Conservation (phyloP, 192 early-diverging fungal genomes). For the Coemansia guatemalensis region DNA sequence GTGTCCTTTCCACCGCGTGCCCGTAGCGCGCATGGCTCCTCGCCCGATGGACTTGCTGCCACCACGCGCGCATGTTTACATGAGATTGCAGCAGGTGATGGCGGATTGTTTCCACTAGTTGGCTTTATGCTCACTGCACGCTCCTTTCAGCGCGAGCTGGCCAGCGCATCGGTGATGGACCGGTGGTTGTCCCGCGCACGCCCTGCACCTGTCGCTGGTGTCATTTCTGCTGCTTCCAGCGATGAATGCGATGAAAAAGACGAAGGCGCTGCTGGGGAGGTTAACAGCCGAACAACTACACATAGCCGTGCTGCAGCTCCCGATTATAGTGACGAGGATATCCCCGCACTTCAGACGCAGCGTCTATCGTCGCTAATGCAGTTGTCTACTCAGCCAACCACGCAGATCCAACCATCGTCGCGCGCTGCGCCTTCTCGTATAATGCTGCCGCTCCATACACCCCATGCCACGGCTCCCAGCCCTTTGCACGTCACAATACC, state of each 20-base stretch:
- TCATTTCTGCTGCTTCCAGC: neutral
- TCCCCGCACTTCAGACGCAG: slow-evolving; percentile 3
- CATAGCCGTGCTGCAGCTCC: neutral
- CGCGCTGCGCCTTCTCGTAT: neutral
- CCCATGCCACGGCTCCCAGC: neutral
- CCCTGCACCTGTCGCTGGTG: neutral
- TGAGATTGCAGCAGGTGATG: slow-evolving; percentile 10
- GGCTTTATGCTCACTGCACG: slow-evolving; percentile 34
- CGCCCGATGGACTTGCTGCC: slow-evolving; percentile 27
- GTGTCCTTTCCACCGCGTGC: slow-evolving; percentile 36
- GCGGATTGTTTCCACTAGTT: slow-evolving; percentile 27
- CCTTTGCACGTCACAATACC: neutral
- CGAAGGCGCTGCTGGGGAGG: neutral
- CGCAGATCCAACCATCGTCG: neutral
- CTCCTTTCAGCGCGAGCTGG: slow-evolving; percentile 39
- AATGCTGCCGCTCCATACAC: neutral
- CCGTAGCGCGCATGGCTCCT: slow-evolving; percentile 8
- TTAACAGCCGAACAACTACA: neutral
- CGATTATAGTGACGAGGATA: neutral
- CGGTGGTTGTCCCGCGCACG: slow-evolving; percentile 30
- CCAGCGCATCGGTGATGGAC: slow-evolving; percentile 40
- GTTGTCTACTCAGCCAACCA: slow-evolving; percentile 13
- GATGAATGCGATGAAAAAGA: neutral
- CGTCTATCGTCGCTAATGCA: slow-evolving; percentile 5
- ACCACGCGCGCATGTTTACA: slow-evolving; percentile 25